phyloP scores from a whole-genome alignment of 2,329 filamentous ascomycete species.

The Monilinia fructigena region DNA sequence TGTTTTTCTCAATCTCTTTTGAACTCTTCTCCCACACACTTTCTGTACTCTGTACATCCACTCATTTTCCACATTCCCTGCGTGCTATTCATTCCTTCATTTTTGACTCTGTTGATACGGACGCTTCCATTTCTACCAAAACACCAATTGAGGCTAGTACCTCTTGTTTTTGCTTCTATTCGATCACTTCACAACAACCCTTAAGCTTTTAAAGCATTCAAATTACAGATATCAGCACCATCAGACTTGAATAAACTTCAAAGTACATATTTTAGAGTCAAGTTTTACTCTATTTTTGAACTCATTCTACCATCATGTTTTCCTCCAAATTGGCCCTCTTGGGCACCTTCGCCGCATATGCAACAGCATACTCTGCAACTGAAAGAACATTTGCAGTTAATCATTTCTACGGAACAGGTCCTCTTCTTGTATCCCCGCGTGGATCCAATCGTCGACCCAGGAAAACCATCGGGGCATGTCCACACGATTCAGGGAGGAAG shows the following conservation, averaged over 20 bases:
- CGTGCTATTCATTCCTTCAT: constrained; percentile 30
- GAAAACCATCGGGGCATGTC: constrained; percentile 60
- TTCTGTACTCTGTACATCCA: constrained; percentile 15
- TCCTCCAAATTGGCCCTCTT: constrained; percentile 30
- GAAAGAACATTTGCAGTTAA: constrained; percentile 64
- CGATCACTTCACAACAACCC: constrained; percentile 21
- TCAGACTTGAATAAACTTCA: constrained; percentile 9
- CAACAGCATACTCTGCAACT: constrained; percentile 31
- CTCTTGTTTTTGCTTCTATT: constrained; percentile 34
- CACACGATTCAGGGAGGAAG: constrained; percentile 73
- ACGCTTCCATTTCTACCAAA: constrained; percentile 12
- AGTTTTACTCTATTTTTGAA: background rate
- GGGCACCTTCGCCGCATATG: constrained; percentile 30
- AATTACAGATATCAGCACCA: background rate
- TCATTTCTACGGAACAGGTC: constrained; percentile 65
- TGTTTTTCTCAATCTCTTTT: constrained; percentile 8
- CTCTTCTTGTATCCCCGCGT: constrained; percentile 64
- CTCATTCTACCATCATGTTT: constrained; percentile 31
- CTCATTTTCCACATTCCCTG: constrained; percentile 14
- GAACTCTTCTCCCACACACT: background rate
- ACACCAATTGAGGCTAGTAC: constrained; percentile 34
- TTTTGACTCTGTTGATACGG: constrained; percentile 25
- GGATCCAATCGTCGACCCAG: constrained; percentile 72
- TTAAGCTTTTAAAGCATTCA: constrained; percentile 33
- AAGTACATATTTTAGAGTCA: constrained; percentile 6